Base-by-base conservation (phyloP, 2,329 filamentous ascomycete species). In the Apiospora saccharicola region DNA sequence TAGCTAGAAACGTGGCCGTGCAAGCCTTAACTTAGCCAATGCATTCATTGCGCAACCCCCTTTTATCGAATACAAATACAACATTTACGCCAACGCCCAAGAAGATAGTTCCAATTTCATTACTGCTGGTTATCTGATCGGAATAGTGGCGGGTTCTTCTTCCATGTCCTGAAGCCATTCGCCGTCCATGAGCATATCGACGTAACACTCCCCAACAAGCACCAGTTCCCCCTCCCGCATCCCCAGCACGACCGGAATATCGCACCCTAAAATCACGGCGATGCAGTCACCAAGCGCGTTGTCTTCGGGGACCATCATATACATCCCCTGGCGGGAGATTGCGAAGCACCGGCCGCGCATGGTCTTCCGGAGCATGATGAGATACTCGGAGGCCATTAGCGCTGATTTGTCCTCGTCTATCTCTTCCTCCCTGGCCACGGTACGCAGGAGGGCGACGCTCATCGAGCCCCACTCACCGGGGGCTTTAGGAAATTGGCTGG, bases 331-430 rank as follows among this genome's bases (percentile, higher is more conserved):
- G 0, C 51, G 51, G 14, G 51, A 57, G 14, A 34, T 57, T 4
- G 51, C 51, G 51, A 57, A 34, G 26, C 51, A 34, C 26, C 51
- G 51, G n/a, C 13, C 49, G 5, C 24, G 26, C n/a, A 51, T 51
- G 49, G 49, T 51, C 49, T 51, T 51, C 3, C 49, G n/a, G n/a
- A 51, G 49, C 49, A 51, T 51, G n/a, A 51, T 51, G 49, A 51
- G 49, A 24, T 51, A 51, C n/a, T 51, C n/a, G 49, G 49, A 51
- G n/a, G 49, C 49, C 49, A 51, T 26, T 10, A 26, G 12, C n/a
- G n/a, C 49, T 3, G n/a, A 10, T 14, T 51, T 49, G 3, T 30
- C 26, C 26, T 49, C 47, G 3, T 49, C 47, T n/a, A 24, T 49
- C 1, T 49, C 47, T 12, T 30, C 26, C 4, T 30, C 26, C 26